Conservation (phyloP, 2,329 filamentous ascomycete genomes). For the Cordyceps farinosa region DNA sequence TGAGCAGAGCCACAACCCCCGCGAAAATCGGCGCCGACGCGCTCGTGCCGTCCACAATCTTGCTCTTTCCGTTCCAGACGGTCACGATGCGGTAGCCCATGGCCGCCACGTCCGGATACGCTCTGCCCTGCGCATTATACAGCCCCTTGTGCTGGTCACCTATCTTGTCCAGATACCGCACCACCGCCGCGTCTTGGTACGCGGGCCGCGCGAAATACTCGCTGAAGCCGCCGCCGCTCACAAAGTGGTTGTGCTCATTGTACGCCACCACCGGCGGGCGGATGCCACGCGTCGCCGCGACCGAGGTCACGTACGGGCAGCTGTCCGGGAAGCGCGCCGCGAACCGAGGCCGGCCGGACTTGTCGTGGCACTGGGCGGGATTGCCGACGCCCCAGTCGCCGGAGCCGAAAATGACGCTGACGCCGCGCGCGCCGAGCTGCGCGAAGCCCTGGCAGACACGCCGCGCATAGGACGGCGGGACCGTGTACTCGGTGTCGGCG, state of each 20-base stretch:
- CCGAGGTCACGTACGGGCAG: constrained; percentile 54
- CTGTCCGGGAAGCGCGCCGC: constrained; percentile 23
- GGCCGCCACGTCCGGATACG: constrained; percentile 49
- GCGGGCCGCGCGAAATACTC: constrained; percentile 35
- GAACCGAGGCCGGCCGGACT: background rate
- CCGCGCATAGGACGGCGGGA: constrained; percentile 11
- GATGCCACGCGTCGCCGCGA: constrained; percentile 49
- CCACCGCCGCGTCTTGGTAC: constrained; percentile 43
- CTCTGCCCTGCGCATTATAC: constrained; percentile 22
- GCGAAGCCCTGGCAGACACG: constrained; percentile 14
- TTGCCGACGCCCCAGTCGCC: constrained; percentile 15
- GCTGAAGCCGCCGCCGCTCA: constrained; percentile 46
- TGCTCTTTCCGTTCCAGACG: constrained; percentile 29
- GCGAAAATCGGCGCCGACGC: constrained; percentile 54
- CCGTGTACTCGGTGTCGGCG: constrained; percentile 14
- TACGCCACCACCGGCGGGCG: constrained; percentile 33
- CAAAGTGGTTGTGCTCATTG: constrained; percentile 46
- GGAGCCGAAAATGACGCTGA: constrained; percentile 12
- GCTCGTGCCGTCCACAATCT: constrained; percentile 28
- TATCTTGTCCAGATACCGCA: constrained; percentile 33
- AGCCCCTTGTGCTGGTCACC: background rate
- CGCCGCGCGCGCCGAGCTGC: constrained; percentile 15
- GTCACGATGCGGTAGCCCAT: constrained; percentile 43
- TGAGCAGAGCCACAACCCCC: constrained; percentile 53
- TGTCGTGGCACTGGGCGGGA: constrained; percentile 6